Percentiles rank a stretch among this genome's conserved stretches.
Conservation (phyloP, 139 green algal genomes). For the Chlamydomonas asymmetrica region DNA sequence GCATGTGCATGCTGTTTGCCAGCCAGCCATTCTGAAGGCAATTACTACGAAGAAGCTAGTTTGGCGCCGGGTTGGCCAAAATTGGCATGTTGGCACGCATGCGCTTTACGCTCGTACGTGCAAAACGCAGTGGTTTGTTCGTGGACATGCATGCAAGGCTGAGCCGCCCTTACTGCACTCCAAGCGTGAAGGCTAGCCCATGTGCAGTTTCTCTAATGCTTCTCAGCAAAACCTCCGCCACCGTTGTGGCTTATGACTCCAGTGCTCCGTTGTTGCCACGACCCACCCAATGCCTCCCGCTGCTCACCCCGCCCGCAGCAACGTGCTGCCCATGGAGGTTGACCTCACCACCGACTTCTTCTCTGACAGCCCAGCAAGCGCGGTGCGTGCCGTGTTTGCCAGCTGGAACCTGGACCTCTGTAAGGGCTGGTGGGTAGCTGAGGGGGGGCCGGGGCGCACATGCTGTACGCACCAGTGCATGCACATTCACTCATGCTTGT, state of each 20-base stretch:
- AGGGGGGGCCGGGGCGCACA: no score
- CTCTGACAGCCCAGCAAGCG: constrained; percentile 52
- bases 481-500: no score
- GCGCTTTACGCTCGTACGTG: no score
- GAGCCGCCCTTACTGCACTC: neutral
- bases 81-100: no score
- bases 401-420: constrained; percentile 75
- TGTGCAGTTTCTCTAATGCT: no score
- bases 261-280: neutral
- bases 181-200: no score
- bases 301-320: constrained; percentile 71
- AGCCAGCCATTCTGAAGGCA: no score
- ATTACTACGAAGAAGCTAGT: no score
- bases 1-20: no score
- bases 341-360: constrained; percentile 75
- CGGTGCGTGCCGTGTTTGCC: constrained; percentile 67
- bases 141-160: neutral
- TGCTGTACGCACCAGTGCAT: no score
- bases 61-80: no score
- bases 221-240: neutral
- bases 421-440: constrained; percentile 71
- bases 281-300: constrained; percentile 53
- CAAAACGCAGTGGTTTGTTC: no score
- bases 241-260: neutral
- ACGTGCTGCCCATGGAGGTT: constrained; percentile 73